Base-by-base conservation (phyloP, 192 early-diverging fungal genomes). In the Spizellomyces sp. region DNA sequence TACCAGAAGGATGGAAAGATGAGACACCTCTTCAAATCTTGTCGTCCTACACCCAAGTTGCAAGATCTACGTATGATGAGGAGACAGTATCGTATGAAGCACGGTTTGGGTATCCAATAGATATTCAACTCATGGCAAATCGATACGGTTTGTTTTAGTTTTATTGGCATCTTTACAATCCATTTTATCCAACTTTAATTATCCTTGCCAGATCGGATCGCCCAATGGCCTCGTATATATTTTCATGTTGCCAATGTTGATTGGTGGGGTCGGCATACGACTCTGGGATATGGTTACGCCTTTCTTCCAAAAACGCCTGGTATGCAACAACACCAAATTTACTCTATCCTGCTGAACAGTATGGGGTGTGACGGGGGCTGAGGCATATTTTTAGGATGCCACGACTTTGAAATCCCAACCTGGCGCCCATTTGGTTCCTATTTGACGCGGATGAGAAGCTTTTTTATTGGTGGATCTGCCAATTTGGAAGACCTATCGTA, bases 171-270 rank as follows among this genome's bases (percentile, higher is more conserved):
- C 27, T 36, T 36, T 36, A 2, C 3, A 36, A 36, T 36, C 27
- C 27, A 36, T 0, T 36, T 0, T 36, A 36, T n/a, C 27, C 27
- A 36, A 36, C 27, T 36, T 36, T 36, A 0, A 36, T 36, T 36
- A 36, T 36, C 27, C 27, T 36, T 36, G 27, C 27, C 55, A 74
- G 73, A 47, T 58, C 66, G 64, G 21, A 52, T 43, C 12, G 44
- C 43, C 17, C 56, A 69, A 43, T 69, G 78, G 72, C 79, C 81
- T 0, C 54, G 58, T 1, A 66, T 83, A 8, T 76, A 58, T 56
- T 58, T 83, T 42, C 63, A 80, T 41, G 79, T 83, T 6, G 58
- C 64, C 64, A 66, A 74, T n/a, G 70, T 75, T 36, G 81, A 83
- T 62, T 55, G 45, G 19, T 83, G 81, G 81, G 74, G 73, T 45